These are phyloP conservation scores for Gossypium sturtianum DNA, from an alignment of 345 rosid genomes.

Conservation along the genomic window DNA sequence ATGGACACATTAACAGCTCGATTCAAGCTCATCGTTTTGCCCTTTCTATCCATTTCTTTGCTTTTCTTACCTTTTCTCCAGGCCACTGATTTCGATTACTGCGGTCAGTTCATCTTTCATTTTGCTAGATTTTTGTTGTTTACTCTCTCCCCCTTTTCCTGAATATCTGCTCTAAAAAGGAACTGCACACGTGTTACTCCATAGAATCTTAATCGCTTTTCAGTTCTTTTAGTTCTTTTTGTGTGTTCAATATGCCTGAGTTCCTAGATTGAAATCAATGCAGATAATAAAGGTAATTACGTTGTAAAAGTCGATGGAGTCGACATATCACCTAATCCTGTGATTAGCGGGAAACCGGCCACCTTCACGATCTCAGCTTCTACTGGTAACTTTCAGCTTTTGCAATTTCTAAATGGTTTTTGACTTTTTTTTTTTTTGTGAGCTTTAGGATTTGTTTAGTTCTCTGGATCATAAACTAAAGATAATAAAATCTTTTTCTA, in stretches of 20 bases:
- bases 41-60: constrained; percentile 4
- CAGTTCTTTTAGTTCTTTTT: not conserved
- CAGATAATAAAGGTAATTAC: constrained; percentile 37
- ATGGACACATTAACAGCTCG: not conserved
- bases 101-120: constrained; percentile 23
- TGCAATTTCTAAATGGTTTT: not conserved
- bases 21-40: constrained; percentile 10
- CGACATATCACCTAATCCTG: constrained; percentile 43
- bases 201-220: not conserved
- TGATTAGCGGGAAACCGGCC: constrained; percentile 38
- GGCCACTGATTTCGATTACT: constrained; percentile 22
- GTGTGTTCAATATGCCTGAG: not conserved
- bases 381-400: constrained; percentile 28
- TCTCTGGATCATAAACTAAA: not conserved
- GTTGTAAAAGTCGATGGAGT: constrained; percentile 42
- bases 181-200: not conserved
- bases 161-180: not conserved
- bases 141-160: not conserved
- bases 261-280: not conserved
- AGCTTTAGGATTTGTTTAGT: not conserved
- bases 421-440: not conserved
- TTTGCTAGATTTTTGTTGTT: not conserved
- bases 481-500: not conserved
- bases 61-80: constrained; percentile 17
- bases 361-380: constrained; percentile 42